Evolutionary conservation across 768 basidiomycete genomes (phyloP).

Genomic region (Lactarius psammicola): DNA sequence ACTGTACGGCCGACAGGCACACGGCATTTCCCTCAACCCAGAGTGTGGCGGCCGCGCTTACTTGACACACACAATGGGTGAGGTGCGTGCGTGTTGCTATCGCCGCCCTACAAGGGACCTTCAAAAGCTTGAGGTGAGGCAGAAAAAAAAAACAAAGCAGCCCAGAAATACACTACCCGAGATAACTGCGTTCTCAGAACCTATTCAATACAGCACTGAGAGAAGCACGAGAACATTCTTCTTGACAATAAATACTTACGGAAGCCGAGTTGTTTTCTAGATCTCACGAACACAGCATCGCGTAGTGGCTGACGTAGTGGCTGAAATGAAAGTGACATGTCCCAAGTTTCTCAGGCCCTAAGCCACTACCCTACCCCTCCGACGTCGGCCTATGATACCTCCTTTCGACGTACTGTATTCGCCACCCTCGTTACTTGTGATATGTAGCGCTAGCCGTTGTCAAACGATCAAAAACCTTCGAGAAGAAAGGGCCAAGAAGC

Average conservation of each 20-base stretch:
- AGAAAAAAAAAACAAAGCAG: neutral
- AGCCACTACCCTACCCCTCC: neutral
- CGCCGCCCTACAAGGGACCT: neutral
- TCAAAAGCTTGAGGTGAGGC: neutral
- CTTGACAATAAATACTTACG: neutral
- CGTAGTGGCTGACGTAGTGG: neutral
- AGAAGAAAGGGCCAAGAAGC: neutral
- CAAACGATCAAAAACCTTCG: neutral
- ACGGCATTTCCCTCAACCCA: neutral
- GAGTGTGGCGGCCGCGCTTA: neutral
- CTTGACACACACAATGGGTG: neutral
- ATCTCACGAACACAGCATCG: neutral
- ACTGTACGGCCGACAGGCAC: neutral
- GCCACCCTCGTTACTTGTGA: neutral
- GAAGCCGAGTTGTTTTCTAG: neutral
- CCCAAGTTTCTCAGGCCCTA: neutral
- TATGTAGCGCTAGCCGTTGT: neutral
- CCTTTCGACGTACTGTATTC: neutral
- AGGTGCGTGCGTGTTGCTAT: neutral
- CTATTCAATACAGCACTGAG: neutral
- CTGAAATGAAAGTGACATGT: neutral
- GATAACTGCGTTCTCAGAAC: no score
- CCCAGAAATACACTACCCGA: neutral
- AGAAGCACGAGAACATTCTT: neutral
- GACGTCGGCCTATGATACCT: neutral